Base-by-base conservation (phyloP, 140 eudicot genomes). In the Bidens hawaiensis region DNA sequence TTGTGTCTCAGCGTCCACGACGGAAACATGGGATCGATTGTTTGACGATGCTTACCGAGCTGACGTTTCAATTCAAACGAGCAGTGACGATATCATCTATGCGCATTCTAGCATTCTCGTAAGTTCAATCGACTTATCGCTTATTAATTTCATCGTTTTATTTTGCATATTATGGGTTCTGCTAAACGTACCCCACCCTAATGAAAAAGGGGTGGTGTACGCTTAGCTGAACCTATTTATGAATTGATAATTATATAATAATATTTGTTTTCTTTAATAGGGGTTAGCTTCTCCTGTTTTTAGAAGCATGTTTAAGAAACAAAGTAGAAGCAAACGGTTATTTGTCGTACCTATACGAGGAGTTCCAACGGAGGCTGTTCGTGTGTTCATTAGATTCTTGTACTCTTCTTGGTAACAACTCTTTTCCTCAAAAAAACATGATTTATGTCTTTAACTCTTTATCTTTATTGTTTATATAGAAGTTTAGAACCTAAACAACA, bases 31-130 rank as follows among this genome's bases (percentile, higher is more conserved):
- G 96, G 99, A 93, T 43, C 75, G 82, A 36, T 85, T 93, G 24
- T 93, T 93, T 47, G 95, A 93, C 16, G 87, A 85, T 64, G 96
- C 76, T 78, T 93, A 93, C 49, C 62, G 96, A 78, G 93, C 96
- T 1, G 99, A 93, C 74, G 96, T 93, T 61, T 72, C 75, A 49
- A 72, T 93, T 64, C 62, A 46, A 30, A 93, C 96, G 4, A 89
- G 81, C 18, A 47, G 70, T 56, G 82, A 78, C 9, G 83, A 73
- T 10, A 21, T 76, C 31, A 72, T 91, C 69, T 80, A 76, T 31
- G 96, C 89, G 18, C 99, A 91, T 74, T 77, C 96, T 53, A 82
- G 75, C 68, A 60, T 93, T 50, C 95, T 93, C 25, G 91, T 89
- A 72, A 80, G 88, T 75, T 64, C 31, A 0, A 5, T 4, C 10